Percentiles rank a stretch among this genome's conserved stretches.
phyloP scores from a whole-genome alignment of 495 filamentous ascomycete genomes.

The Hypoxylon cercidicola region DNA sequence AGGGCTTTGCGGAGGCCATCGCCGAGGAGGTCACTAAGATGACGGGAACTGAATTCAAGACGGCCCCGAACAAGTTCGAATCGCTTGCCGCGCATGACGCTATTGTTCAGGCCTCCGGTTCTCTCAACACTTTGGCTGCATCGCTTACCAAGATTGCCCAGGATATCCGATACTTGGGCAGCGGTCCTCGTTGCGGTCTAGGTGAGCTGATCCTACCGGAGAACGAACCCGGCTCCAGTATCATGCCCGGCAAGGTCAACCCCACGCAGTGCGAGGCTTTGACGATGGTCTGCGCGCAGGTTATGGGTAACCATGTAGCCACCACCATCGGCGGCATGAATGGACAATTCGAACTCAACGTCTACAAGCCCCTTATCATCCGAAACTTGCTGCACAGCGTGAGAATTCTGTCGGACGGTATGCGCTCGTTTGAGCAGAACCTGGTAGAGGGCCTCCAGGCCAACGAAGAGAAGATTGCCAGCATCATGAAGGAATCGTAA shows the following conservation, averaged over 20 bases:
- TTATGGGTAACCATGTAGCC: conserved; percentile 96
- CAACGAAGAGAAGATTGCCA: conserved; percentile 88
- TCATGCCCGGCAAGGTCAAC: conserved; percentile 99
- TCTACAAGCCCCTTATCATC: conserved; percentile 98
- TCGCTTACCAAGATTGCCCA: conserved; percentile 99
- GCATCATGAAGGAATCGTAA: conserved; percentile 86
- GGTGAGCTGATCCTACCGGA: conserved; percentile 93
- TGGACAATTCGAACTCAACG: conserved; percentile 98
- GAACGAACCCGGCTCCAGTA: conserved; percentile 96
- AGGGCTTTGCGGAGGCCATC: conserved; percentile 92
- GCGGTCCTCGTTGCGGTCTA: conserved; percentile 93
- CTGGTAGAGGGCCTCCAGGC: conserved; percentile 88
- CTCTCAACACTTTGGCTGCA: conserved; percentile 89
- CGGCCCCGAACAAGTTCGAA: conserved; percentile 99
- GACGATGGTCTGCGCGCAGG: conserved; percentile 97
- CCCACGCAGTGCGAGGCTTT: conserved; percentile 97
- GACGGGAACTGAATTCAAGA: conserved; percentile 92
- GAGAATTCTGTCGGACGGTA: conserved; percentile 87
- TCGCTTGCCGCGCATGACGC: conserved; percentile 97
- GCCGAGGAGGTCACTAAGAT: conserved; percentile 90
- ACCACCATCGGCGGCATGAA: conserved; percentile 94
- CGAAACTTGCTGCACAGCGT: conserved; percentile 92
- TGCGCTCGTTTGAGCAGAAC: conserved; percentile 94
- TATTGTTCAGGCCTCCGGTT: conserved; percentile 90
- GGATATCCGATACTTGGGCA: conserved; percentile 96